Evolutionary conservation across 2,329 filamentous ascomycete species (phyloP).

Genomic region (Aureobasidium sp.): DNA sequence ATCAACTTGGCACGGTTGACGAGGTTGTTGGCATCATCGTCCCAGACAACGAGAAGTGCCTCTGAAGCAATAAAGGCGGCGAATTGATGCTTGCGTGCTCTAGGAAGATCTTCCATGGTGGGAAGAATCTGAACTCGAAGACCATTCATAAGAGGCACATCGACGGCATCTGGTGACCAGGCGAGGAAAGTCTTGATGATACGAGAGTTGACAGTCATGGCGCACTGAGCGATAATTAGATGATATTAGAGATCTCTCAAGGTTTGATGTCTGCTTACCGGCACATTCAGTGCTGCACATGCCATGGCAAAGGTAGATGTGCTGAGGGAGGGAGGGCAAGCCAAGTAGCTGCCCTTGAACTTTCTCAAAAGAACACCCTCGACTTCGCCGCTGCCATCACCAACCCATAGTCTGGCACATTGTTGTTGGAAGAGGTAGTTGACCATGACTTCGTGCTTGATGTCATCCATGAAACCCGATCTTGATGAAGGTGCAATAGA

Average conservation of each 20-base stretch:
- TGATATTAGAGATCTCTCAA: not conserved
- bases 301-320: slow-evolving; percentile 57
- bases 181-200: slow-evolving; percentile 72
- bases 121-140: slow-evolving; percentile 70
- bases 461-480: slow-evolving; percentile 52
- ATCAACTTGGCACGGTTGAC: slow-evolving; percentile 63
- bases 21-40: slow-evolving; percentile 68
- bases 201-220: slow-evolving; percentile 73
- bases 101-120: slow-evolving; percentile 60
- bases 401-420: slow-evolving; percentile 66
- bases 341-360: slow-evolving; percentile 60
- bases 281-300: slow-evolving; percentile 63
- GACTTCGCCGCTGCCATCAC: slow-evolving; percentile 57
- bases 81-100: slow-evolving; percentile 70
- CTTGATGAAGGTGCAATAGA: slow-evolving; percentile 34
- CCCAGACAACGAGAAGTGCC: slow-evolving; percentile 70
- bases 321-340: slow-evolving; percentile 59
- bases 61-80: slow-evolving; percentile 70
- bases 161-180: slow-evolving; percentile 64
- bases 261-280: slow-evolving; percentile 42
- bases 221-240: slow-evolving; percentile 46
- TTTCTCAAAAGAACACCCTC: slow-evolving; percentile 70
- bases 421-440: slow-evolving; percentile 78
- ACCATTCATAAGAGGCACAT: slow-evolving; percentile 69
- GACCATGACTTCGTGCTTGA: slow-evolving; percentile 77